Percentiles rank a stretch among this genome's conserved stretches.
Conservation (phyloP, 495 filamentous ascomycete species). For the Diplogelasinospora grovesii region DNA sequence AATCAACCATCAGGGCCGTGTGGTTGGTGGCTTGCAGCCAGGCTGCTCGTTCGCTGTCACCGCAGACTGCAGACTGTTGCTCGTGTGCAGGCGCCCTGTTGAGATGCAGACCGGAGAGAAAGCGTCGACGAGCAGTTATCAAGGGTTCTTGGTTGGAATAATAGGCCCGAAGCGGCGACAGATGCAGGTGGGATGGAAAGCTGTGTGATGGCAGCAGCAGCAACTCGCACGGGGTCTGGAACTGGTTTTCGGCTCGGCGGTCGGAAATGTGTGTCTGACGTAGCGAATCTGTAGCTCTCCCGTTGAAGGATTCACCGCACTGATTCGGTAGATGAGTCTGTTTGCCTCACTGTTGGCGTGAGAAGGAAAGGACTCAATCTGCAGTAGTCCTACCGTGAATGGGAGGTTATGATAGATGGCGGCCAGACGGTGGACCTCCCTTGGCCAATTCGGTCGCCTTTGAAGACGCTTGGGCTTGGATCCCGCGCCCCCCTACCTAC, state of each 20-base stretch:
- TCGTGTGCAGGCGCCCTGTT: constrained; percentile 7
- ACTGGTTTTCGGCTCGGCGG: neutral
- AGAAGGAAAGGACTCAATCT: no score
- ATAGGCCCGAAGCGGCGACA: constrained; percentile 12
- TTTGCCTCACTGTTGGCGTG: no score
- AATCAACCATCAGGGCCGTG: constrained; percentile 15
- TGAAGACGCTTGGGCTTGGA: no score
- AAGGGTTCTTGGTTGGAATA: constrained; percentile 7
- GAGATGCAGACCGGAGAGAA: constrained; percentile 5
- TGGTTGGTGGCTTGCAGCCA: constrained; percentile 2
- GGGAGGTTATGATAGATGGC: no score
- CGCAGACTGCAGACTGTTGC: constrained; percentile 1
- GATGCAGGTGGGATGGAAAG: neutral
- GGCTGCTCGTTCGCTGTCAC: constrained; percentile 6
- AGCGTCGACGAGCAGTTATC: neutral
- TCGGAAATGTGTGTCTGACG: no score
- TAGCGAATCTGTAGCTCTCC: no score
- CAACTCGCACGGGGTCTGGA: neutral
- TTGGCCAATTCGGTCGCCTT: no score
- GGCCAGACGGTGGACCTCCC: no score
- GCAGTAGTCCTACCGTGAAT: no score
- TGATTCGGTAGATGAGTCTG: no score
- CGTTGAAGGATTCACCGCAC: no score
- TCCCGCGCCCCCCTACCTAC: no score
- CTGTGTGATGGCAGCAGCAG: constrained; percentile 3